phyloP scores from a whole-genome alignment of 192 early-diverging fungal species.

The Entomortierella lignicola region DNA sequence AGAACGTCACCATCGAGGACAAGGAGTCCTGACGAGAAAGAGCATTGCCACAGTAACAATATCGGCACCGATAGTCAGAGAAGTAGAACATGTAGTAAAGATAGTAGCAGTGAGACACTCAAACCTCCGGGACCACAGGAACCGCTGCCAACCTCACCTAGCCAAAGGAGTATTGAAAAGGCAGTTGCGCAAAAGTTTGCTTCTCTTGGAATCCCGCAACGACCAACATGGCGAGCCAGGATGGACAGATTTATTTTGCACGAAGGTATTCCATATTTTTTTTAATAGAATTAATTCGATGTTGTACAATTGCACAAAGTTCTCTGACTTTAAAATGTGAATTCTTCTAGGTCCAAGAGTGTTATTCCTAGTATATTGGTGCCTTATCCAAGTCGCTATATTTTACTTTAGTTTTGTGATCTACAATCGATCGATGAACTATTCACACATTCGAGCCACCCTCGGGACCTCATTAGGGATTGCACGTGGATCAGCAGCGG shows the following conservation, averaged over 20 bases:
- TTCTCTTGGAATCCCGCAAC: slow-evolving; percentile 27
- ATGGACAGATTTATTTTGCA: slow-evolving; percentile 23
- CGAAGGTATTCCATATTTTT: slow-evolving; percentile 22
- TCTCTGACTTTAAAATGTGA: too few relatives aligned
- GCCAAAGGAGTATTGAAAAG: slow-evolving; percentile 43
- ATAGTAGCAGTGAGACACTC: too few relatives aligned
- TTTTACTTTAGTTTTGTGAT: slow-evolving; percentile 66
- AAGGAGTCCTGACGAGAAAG: background rate
- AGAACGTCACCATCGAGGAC: background rate
- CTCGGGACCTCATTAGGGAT: slow-evolving; percentile 62
- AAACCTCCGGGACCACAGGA: background rate
- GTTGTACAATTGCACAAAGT: background rate
- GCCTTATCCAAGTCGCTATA: slow-evolving; percentile 62
- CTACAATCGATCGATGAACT: slow-evolving; percentile 61
- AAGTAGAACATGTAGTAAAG: too few relatives aligned
- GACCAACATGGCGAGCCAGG: slow-evolving; percentile 10
- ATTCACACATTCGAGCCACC: slow-evolving; percentile 55
- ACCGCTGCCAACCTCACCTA: slow-evolving; percentile 23
- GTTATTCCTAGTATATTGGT: slow-evolving; percentile 68
- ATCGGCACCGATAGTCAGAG: background rate
- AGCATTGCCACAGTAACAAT: background rate
- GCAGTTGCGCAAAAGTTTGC: slow-evolving; percentile 49
- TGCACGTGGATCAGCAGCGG: slow-evolving; percentile 63
- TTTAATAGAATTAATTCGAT: background rate
- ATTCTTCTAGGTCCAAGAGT: slow-evolving; percentile 22